A percentile compares a stretch with the other conserved stretches of the same genome.
These are phyloP conservation scores for Skeletonema grethae DNA, from an alignment of 108 stramenopile species.

Conservation along the genomic window DNA sequence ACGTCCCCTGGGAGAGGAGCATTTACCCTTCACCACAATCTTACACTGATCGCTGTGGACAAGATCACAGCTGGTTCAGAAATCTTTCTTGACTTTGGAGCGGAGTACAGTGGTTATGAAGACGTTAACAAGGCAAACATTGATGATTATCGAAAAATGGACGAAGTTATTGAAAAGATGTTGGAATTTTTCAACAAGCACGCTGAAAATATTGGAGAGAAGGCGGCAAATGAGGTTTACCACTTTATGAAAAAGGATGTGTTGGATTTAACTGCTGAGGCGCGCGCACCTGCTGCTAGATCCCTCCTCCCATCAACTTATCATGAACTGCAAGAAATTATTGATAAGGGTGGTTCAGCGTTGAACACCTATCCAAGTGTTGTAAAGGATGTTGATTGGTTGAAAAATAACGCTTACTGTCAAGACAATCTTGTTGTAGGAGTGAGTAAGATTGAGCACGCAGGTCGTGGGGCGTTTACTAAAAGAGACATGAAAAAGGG, in stretches of 20 bases:
- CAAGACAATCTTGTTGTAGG: slow-evolving; percentile 52
- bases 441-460: slow-evolving; percentile 53
- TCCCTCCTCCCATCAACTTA: slow-evolving; percentile 16
- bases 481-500: slow-evolving; percentile 45
- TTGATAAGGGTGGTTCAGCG: slow-evolving; percentile 21
- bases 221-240: slow-evolving; percentile 1
- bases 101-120: slow-evolving; percentile 54
- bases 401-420: slow-evolving; percentile 59
- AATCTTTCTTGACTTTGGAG: slow-evolving; percentile 76
- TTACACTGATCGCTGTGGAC: slow-evolving; percentile 24
- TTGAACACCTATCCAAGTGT: slow-evolving; percentile 56
- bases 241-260: slow-evolving; percentile 4
- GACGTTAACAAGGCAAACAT: slow-evolving; percentile 46
- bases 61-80: slow-evolving; percentile 61
- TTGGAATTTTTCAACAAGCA: slow-evolving; percentile 40
- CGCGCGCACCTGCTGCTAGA: slow-evolving; percentile 11
- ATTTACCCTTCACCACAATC: slow-evolving; percentile 66
- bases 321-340: slow-evolving; percentile 12
- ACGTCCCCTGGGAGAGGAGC: slow-evolving; percentile 66
- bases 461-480: slow-evolving; percentile 66
- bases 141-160: slow-evolving; percentile 45
- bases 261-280: slow-evolving; percentile 13
- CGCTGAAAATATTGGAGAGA: slow-evolving; percentile 18
- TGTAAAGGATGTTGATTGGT: slow-evolving; percentile 43
- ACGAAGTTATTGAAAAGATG: slow-evolving; percentile 41